Evolutionary conservation across 768 basidiomycete genomes (phyloP).

Genomic region (Mycena crocata): DNA sequence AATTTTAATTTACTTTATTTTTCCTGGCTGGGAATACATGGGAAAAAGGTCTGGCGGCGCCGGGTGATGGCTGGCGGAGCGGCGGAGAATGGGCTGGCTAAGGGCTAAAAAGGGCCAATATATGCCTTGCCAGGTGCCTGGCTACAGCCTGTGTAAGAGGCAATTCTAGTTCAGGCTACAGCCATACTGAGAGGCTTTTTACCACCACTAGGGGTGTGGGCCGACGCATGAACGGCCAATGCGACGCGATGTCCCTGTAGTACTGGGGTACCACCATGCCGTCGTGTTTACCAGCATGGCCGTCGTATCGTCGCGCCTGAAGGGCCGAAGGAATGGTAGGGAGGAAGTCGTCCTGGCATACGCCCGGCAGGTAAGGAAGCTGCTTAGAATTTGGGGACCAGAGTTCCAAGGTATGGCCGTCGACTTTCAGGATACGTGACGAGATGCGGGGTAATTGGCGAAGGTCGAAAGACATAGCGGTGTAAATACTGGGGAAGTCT

Average conservation of each 20-base stretch:
- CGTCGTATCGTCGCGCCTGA: background rate
- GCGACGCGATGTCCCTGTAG: background rate
- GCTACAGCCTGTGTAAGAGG: too few species aligned
- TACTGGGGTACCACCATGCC: background rate
- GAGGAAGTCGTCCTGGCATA: background rate
- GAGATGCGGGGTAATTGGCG: background rate
- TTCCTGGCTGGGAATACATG: too few species aligned
- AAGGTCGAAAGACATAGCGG: background rate
- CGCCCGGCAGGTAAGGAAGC: background rate
- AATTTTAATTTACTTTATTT: too few species aligned
- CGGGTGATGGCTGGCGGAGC: too few species aligned
- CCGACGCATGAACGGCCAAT: slow-evolving; percentile 4
- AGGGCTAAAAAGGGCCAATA: too few species aligned
- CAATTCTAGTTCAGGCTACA: background rate
- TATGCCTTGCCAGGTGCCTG: too few species aligned
- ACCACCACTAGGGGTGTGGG: background rate
- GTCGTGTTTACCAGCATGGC: background rate
- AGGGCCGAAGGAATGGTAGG: background rate
- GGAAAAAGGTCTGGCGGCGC: too few species aligned
- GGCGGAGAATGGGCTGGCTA: too few species aligned
- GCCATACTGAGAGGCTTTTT: background rate
- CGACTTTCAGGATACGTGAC: background rate
- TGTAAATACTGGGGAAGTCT: background rate
- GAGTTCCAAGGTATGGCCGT: background rate
- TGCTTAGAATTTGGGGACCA: background rate